Conservation (phyloP, 192 early-diverging fungal genomes). For the Mortierella antarctica region DNA sequence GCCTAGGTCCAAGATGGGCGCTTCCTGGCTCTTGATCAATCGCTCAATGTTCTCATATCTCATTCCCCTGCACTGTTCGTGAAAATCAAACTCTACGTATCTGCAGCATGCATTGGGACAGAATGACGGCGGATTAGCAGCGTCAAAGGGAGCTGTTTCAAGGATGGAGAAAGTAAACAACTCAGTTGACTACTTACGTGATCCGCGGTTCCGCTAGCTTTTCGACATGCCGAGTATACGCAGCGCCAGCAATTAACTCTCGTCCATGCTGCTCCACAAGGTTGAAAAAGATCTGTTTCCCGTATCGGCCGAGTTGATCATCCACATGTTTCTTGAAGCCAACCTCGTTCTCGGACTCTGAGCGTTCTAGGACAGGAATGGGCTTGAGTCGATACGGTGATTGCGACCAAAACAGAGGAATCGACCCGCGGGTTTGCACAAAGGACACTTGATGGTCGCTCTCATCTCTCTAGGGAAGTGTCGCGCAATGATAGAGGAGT, state of each 20-base stretch:
- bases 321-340: slow-evolving; percentile 69
- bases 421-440: slow-evolving; percentile 93
- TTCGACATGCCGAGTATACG: slow-evolving; percentile 68
- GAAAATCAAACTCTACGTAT: slow-evolving; percentile 96
- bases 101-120: slow-evolving; percentile 18
- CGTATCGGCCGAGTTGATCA: slow-evolving; percentile 61
- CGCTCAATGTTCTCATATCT: slow-evolving; percentile 88
- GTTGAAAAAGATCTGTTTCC: slow-evolving; percentile 69
- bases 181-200: slow-evolving; percentile 42
- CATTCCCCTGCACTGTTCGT: slow-evolving; percentile 92
- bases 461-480: slow-evolving; percentile 45
- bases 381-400: slow-evolving; percentile 77
- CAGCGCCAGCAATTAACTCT: slow-evolving; percentile 70
- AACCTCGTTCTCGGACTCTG: slow-evolving; percentile 60
- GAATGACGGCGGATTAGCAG: not conserved
- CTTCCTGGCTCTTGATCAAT: slow-evolving; percentile 73
- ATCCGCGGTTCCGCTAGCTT: slow-evolving; percentile 58
- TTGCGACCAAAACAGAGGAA: slow-evolving; percentile 82
- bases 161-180: not conserved
- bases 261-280: slow-evolving; percentile 75
- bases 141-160: not conserved
- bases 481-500: not conserved
- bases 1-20: slow-evolving; percentile 72
- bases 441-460: slow-evolving; percentile 74
- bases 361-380: slow-evolving; percentile 65